phyloP scores from a whole-genome alignment of 2,329 filamentous ascomycete species.

The Aspergillus sclerotialis region DNA sequence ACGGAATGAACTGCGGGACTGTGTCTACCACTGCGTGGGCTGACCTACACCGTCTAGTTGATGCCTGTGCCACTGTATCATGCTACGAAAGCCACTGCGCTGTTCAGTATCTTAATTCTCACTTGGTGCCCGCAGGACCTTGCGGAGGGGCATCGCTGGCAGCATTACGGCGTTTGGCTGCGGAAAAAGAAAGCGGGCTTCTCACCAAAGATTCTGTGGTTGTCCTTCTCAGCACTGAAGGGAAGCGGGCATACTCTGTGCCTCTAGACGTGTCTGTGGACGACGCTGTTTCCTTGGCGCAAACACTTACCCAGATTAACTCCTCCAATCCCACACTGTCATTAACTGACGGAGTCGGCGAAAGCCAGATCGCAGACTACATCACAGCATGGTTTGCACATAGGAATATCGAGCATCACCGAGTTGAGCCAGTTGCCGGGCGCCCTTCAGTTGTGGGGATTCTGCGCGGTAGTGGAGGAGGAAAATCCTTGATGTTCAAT shows the following conservation, averaged over 20 bases:
- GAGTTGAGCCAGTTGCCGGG: slow-evolving; percentile 41
- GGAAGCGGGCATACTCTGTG: slow-evolving; percentile 46
- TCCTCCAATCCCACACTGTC: slow-evolving; percentile 44
- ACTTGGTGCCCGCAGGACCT: slow-evolving; percentile 50
- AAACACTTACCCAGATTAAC: slow-evolving; percentile 42
- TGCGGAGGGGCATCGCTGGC: slow-evolving; percentile 54
- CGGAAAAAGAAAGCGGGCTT: slow-evolving; percentile 20
- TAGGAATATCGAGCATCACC: slow-evolving; percentile 45
- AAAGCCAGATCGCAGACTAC: slow-evolving; percentile 41
- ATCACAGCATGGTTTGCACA: slow-evolving; percentile 46
- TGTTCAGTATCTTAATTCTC: slow-evolving; percentile 45
- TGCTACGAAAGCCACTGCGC: slow-evolving; percentile 58
- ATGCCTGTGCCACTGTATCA: slow-evolving; percentile 54
- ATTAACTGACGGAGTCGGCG: slow-evolving; percentile 38
- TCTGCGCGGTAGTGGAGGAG: slow-evolving; percentile 40
- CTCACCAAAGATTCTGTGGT: slow-evolving; percentile 48
- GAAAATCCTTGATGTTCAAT: slow-evolving; percentile 47
- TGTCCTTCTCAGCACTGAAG: slow-evolving; percentile 62
- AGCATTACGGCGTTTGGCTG: slow-evolving; percentile 47
- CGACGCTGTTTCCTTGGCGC: slow-evolving; percentile 38
- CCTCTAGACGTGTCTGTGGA: slow-evolving; percentile 38
- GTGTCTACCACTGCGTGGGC: slow-evolving; percentile 61
- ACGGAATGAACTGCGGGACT: slow-evolving; percentile 66
- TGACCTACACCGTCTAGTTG: slow-evolving; percentile 50
- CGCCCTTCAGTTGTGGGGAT: slow-evolving; percentile 48